Conservation (phyloP, 179 eudicot genomes). For the Corrigiola litoralis region DNA sequence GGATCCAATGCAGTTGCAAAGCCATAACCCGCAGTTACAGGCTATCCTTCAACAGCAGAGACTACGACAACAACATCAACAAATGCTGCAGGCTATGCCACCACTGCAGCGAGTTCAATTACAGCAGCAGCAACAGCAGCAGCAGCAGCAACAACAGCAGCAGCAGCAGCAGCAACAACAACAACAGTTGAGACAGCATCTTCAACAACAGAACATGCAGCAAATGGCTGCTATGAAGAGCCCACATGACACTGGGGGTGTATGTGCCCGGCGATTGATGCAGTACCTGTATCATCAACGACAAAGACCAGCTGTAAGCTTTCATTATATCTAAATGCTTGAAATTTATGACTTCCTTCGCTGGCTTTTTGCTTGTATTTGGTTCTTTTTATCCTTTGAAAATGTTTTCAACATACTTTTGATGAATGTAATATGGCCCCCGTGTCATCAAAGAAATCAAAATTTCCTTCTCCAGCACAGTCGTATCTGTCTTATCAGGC, state of each 20-base stretch:
- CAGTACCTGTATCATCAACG: slow-evolving; percentile 85
- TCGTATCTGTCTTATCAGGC: background rate
- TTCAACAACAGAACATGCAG: slow-evolving; percentile 66
- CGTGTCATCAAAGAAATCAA: no score
- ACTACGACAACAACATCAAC: slow-evolving; percentile 73
- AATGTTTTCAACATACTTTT: no score
- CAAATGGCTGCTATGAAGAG: slow-evolving; percentile 50
- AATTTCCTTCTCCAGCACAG: no score
- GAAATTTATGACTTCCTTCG: background rate
- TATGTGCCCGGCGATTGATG: slow-evolving; percentile 87
- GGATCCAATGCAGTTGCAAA: slow-evolving; percentile 67
- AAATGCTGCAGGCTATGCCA: slow-evolving; percentile 70
- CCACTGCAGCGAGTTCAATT: slow-evolving; percentile 72
- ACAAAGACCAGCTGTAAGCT: slow-evolving; percentile 77
- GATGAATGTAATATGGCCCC: no score
- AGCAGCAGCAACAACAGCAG: slow-evolving; percentile 60
- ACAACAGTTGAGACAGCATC: slow-evolving; percentile 61
- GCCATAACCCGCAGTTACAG: slow-evolving; percentile 68
- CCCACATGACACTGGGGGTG: slow-evolving; percentile 72
- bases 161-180: slow-evolving; percentile 66
- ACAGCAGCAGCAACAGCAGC: slow-evolving; percentile 58
- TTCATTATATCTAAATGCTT: background rate
- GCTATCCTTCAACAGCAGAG: slow-evolving; percentile 80
- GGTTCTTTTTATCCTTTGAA: background rate
- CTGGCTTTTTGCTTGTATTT: slow-evolving; percentile 2